A percentile compares a stretch with the other conserved stretches of the same genome.
Conservation (phyloP, 23 red algal genomes). For the Gracilariopsis chorda region DNA sequence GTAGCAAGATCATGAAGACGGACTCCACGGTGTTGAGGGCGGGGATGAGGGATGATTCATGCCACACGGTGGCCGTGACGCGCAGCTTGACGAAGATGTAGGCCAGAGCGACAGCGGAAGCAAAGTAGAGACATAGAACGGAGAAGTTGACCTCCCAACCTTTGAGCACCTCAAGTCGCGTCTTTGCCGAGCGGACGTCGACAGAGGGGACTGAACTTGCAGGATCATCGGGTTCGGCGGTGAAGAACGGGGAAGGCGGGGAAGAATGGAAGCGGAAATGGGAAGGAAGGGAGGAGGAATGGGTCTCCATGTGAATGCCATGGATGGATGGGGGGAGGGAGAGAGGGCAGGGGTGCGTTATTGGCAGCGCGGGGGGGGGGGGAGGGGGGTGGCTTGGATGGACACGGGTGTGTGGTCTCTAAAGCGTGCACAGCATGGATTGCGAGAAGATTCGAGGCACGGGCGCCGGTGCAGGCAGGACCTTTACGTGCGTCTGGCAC, state of each 20-base stretch:
- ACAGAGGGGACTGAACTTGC: conserved; percentile 29
- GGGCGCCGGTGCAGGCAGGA: no score
- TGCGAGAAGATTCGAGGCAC: no score
- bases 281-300: neutral
- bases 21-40: conserved; percentile 9
- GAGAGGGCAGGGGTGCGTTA: neutral
- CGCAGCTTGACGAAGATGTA: conserved; percentile 47
- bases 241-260: conserved; percentile 13
- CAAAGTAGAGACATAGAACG: conserved; percentile 47
- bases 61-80: neutral
- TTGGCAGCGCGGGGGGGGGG: no score
- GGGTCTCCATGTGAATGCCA: conserved; percentile 18
- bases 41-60: neutral
- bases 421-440: no score
- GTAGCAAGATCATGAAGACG: neutral
- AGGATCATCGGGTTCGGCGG: conserved; percentile 15
- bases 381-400: no score
- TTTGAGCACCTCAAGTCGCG: conserved; percentile 56
- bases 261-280: neutral
- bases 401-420: no score
- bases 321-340: neutral
- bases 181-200: conserved; percentile 21
- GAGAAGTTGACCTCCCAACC: conserved; percentile 63
- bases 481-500: no score
- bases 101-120: conserved; percentile 21